Conservation (phyloP, 1,284 basidiomycete species). For the Cutaneotrichosporon sp. region DNA sequence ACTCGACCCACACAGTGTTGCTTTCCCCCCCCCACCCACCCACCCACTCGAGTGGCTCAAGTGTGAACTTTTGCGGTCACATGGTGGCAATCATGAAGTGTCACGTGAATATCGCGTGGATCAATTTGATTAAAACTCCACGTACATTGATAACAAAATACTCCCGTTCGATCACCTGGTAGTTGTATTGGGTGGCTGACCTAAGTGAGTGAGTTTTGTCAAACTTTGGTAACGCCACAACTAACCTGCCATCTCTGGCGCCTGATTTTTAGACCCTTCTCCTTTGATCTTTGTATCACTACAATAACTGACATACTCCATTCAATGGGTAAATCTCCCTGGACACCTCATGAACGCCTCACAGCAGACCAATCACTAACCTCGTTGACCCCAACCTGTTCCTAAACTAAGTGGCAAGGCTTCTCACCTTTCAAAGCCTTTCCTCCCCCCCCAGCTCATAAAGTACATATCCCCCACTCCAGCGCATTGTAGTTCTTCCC, state of each 20-base stretch:
- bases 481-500: constrained; percentile 6
- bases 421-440: background rate
- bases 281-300: background rate
- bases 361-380: background rate
- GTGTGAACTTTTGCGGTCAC: background rate
- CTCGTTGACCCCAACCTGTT: too few species aligned
- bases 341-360: background rate
- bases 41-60: background rate
- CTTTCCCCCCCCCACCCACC: too few species aligned
- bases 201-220: too few species aligned
- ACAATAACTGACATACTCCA: background rate
- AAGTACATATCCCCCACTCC: background rate
- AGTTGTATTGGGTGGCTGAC: too few species aligned
- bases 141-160: background rate
- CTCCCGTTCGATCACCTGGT: background rate
- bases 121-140: background rate
- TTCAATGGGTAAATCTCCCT: background rate
- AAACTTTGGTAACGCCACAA: background rate
- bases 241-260: constrained; percentile 10
- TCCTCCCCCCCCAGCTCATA: background rate
- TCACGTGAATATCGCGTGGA: background rate
- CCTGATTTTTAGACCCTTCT: constrained; percentile 10
- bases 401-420: too few species aligned
- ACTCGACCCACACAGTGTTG: too few species aligned
- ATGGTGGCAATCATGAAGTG: background rate